Base-by-base conservation (phyloP, 176 grass and related monocot genomes). In the Oryza australiensis region DNA sequence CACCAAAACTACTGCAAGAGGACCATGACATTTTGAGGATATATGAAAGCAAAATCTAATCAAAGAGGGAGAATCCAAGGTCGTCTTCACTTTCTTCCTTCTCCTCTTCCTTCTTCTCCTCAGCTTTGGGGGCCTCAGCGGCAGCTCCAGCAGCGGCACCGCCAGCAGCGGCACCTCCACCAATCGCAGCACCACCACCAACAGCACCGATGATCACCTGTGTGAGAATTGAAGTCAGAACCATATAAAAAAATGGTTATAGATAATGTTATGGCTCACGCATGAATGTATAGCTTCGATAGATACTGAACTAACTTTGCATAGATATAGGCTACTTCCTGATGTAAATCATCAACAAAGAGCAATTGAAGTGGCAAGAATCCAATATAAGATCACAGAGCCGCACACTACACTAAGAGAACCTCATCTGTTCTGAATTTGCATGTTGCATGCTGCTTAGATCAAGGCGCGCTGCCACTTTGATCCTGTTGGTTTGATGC, bases 81-180 rank as follows among this genome's bases (percentile, higher is more conserved):
- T 97, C 94, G 0, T 97, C 92, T 1, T 97, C 94, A n/a, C 92
- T 97, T 60, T 97, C 94, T 84, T 97, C 94, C 72, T 97, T 97
- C 87, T 90, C 94, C 70, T 92, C 89, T 82, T 92, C 84, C 89
- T 97, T 95, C 80, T 96, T 86, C 85, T 94, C 94, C 74, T 91
- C 94, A 3, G 80, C 76, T 77, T 90, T 75, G 51, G 89, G 87
- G 30, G 86, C 87, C 24, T 93, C 86, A 0, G 91, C 82, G 0
- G 85, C 92, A 37, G 62, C 82, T 28, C 63, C 85, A 27, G 89
- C 60, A 7, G 89, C 85, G 0, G 70, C 69, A 1, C 46, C 83
- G 6, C 83, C 87, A 0, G 8, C 83, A 2, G 71, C 76, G 3
- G 78, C 84, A 27, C 69, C 91, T 3, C 88, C 89, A 38, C 87